Base-by-base conservation (phyloP, 2,329 filamentous ascomycete species). In the Pseudogymnoascus sp. region DNA sequence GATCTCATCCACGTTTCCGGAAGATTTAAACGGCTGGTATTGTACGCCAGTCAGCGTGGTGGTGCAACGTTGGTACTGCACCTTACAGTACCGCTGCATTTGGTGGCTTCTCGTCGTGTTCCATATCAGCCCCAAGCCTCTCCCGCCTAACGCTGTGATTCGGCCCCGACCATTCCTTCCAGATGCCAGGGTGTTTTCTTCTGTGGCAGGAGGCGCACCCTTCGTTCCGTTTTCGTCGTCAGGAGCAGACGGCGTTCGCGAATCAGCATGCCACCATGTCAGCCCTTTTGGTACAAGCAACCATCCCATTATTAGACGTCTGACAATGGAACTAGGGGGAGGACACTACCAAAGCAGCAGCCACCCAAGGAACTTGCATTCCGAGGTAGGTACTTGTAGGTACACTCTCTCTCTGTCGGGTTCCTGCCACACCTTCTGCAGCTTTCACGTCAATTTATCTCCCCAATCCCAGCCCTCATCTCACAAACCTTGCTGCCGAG, bases 371-470 rank as follows among this genome's bases (percentile, higher is more conserved):
- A 53, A 31, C 46, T 12, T 53, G 2, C 26, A 28, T 53, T 12
- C 11, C 46, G n/a, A 31, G 26, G 7, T 53, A 31, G 46, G n/a
- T 53, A 53, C 46, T 31, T 53, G 46, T 53, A 31, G 14, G 46
- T 31, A 53, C 46, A 31, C n/a, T 31, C 26, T 16, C 26, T 31
- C 26, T 53, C 46, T 31, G 8, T 53, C 14, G 24, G 26, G 46
- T 53, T 7, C 26, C 14, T 53, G 8, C 46, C 46, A 31, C 46
- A 53, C 26, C 46, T 53, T 50, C 19, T 31, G 8, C 26, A 53
- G 46, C 24, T 53, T 53, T 53, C 46, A 53, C 46, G 46, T 53
- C 46, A 53, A 53, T 53, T 53, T 26, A 53, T 53, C 46, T 53
- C 46, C 26, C 26, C 26, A 53, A 31, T n/a, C 46, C 46, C 26